Evolutionary conservation across 2,329 filamentous ascomycete species (phyloP).

Genomic region (Cladophialophora yegresii): DNA sequence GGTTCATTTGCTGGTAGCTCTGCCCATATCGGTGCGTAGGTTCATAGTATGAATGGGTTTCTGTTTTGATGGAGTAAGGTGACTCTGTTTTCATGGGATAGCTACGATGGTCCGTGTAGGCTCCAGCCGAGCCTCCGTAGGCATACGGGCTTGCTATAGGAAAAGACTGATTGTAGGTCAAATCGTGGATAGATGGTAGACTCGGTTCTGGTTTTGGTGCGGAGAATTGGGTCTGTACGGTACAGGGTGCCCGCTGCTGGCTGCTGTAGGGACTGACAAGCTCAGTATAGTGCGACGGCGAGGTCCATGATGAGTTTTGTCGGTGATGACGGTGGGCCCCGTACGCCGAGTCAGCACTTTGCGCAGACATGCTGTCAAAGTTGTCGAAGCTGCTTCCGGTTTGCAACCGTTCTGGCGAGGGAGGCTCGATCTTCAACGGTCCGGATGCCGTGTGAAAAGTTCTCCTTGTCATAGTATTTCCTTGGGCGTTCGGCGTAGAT

Average conservation of each 20-base stretch:
- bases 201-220: slow-evolving; percentile 19
- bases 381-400: slow-evolving; percentile 21
- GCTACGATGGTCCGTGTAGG: slow-evolving; percentile 10
- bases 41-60: slow-evolving; percentile 27
- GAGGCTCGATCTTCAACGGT: slow-evolving; percentile 22
- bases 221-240: slow-evolving; percentile 16
- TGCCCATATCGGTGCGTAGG: slow-evolving; percentile 27
- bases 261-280: slow-evolving; percentile 19
- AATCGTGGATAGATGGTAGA: slow-evolving; percentile 26
- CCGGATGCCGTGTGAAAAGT: slow-evolving; percentile 22
- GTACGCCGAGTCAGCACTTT: slow-evolving; percentile 27
- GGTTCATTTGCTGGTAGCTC: slow-evolving; percentile 19
- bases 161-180: slow-evolving; percentile 20
- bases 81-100: background rate
- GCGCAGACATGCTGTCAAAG: slow-evolving; percentile 29
- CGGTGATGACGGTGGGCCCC: slow-evolving; percentile 18
- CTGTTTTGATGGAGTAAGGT: slow-evolving; percentile 12
- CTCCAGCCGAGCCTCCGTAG: slow-evolving; percentile 5
- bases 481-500: slow-evolving; percentile 3
- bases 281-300: slow-evolving; percentile 23
- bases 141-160: slow-evolving; percentile 17
- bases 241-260: slow-evolving; percentile 18
- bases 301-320: slow-evolving; percentile 27
- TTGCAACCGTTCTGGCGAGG: slow-evolving; percentile 26
- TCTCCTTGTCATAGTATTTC: slow-evolving; percentile 19